Conservation (phyloP, 345 rosid species). For the Aurinia saxatilis region DNA sequence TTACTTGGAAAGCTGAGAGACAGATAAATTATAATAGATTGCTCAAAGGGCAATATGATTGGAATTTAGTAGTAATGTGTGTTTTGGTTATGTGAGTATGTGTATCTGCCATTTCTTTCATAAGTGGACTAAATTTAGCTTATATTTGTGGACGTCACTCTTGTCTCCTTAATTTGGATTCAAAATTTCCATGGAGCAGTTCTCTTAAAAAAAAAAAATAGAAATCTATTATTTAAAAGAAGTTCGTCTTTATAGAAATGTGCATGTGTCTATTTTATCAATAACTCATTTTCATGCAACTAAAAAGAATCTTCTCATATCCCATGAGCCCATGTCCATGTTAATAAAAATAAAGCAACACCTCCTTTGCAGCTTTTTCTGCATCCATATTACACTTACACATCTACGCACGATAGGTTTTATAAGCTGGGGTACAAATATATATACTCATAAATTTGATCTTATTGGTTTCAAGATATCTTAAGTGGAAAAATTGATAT, state of each 20-base stretch:
- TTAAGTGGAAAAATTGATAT: neutral
- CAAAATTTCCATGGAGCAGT: too few relatives aligned
- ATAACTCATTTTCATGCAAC: constrained; percentile 23
- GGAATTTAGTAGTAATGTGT: too few relatives aligned
- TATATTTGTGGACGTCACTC: too few relatives aligned
- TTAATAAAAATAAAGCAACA: constrained; percentile 25
- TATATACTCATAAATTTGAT: neutral
- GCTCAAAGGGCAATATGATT: too few relatives aligned
- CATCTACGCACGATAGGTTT: neutral
- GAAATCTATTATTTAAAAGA: neutral
- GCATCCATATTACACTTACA: constrained; percentile 3
- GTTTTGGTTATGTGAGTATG: too few relatives aligned
- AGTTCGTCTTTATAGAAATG: constrained; percentile 18
- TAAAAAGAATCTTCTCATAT: constrained; percentile 16
- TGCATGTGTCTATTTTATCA: constrained; percentile 10
- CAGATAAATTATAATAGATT: too few relatives aligned
- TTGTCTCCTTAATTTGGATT: too few relatives aligned
- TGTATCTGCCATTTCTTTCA: too few relatives aligned
- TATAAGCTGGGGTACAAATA: neutral
- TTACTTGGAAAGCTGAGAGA: too few relatives aligned
- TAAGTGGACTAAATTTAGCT: too few relatives aligned
- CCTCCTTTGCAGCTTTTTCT: constrained; percentile 22
- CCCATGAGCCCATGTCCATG: constrained; percentile 22
- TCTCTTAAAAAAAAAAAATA: too few relatives aligned
- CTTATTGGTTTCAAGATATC: neutral